Base-by-base conservation (phyloP, 805 yeast genomes). In the Lipomyces oligophaga region DNA sequence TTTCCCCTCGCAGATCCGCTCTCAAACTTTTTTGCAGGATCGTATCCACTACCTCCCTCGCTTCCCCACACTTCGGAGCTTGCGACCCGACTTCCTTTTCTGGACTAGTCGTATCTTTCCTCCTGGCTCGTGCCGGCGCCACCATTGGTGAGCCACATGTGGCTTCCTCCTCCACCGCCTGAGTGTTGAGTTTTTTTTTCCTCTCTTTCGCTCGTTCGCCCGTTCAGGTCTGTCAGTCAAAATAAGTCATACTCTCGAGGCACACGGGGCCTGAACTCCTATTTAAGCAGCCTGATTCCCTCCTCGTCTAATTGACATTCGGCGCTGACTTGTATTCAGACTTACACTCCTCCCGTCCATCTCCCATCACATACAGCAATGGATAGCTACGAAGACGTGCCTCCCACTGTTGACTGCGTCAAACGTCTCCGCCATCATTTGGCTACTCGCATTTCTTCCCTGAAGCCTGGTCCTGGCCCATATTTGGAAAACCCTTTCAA, bases 401-500 rank as follows among this genome's bases (percentile, higher is more conserved):
- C n/a, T n/a, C n/a, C n/a, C 1, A 13, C 31, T 15, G 11, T 27
- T 4, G 28, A 41, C 24, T 39, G 41, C 44, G 8, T 8, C 22
- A 31, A 18, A 20, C 52, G 52, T 28, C 41, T 67, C 41, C 31
- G 32, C 15, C 49, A 42, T 34, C 69, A 69, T 55, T 49, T 63
- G 15, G 54, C 50, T 5, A 57, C 67, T 4, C 61, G 73, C 15
- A 28, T 65, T 33, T 46, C 65, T 10, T 45, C 63, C 3, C 58
- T 68, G 19, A 31, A 47, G 19, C 70, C 68, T 2, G n/a, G n/a
- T n/a, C 63, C 59, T 3, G 55, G 55, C 32, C 52, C 47, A 34
- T 54, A 52, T 13, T 48, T 43, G 39, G 38, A 19, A 30, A 84
- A 85, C 62, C 94, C 94, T 1, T 62, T 85, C 50, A 79, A 79